A percentile compares a stretch with the other conserved stretches of the same genome.
Evolutionary conservation across 1,284 basidiomycete genomes (phyloP).

Genomic region (Clitocybe nebularis): DNA sequence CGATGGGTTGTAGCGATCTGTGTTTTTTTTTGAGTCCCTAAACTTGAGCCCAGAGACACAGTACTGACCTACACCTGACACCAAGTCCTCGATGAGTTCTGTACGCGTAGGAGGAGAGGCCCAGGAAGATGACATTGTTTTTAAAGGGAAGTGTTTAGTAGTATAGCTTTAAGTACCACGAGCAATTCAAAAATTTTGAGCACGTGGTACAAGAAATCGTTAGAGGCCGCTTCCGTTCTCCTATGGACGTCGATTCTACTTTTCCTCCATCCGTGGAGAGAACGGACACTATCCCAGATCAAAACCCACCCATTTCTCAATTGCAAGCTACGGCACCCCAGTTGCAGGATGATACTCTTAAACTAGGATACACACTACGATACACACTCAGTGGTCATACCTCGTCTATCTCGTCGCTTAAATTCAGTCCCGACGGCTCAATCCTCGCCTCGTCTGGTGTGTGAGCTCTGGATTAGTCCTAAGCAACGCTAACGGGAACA

Average conservation of each 20-base stretch:
- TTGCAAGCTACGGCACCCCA: slow-evolving; percentile 4
- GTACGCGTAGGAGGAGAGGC: slow-evolving; percentile 70
- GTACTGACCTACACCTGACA: slow-evolving; percentile 84
- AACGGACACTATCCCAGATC: background rate
- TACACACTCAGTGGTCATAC: slow-evolving; percentile 71
- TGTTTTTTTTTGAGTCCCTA: slow-evolving; percentile 6
- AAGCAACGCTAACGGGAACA: background rate
- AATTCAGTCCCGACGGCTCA: slow-evolving; percentile 76
- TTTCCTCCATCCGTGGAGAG: no score
- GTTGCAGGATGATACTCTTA: slow-evolving; percentile 4
- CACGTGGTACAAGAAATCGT: slow-evolving; percentile 23
- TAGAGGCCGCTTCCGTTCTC: background rate
- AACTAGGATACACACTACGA: slow-evolving; percentile 35
- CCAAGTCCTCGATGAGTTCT: slow-evolving; percentile 84
- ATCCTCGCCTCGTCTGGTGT: slow-evolving; percentile 73
- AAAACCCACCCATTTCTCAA: background rate
- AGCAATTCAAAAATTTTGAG: slow-evolving; percentile 19
- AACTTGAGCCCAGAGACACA: slow-evolving; percentile 1
- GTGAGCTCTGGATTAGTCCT: slow-evolving; percentile 22
- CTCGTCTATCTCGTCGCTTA: slow-evolving; percentile 69
- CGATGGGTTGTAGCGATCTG: slow-evolving; percentile 94
- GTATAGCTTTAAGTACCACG: background rate
- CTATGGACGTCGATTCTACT: slow-evolving; percentile 20
- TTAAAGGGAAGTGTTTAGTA: slow-evolving; percentile 3
- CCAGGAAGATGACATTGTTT: slow-evolving; percentile 54